Conservation (phyloP, 1,284 basidiomycete genomes). For the Moesziomyces sp. region DNA sequence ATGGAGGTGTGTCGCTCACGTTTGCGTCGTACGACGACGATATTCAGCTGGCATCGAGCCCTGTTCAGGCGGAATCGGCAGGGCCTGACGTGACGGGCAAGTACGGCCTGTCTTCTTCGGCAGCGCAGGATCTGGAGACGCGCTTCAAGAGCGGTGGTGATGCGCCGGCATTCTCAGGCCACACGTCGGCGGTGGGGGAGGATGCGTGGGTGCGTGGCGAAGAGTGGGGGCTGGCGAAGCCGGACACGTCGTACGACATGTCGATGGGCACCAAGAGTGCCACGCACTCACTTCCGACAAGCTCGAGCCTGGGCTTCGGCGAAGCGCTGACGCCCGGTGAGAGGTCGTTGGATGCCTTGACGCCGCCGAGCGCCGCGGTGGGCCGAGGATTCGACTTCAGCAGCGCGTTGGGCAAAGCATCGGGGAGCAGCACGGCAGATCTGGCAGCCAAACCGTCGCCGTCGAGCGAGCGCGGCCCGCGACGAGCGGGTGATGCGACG, state of each 20-base stretch:
- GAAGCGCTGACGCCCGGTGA: slow-evolving; percentile 20
- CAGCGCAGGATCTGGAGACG: slow-evolving; percentile 24
- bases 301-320: slow-evolving; percentile 6
- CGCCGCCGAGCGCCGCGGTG: slow-evolving; percentile 27
- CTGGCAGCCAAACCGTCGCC: slow-evolving; percentile 16
- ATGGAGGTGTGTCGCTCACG: slow-evolving; percentile 46
- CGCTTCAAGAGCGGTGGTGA: slow-evolving; percentile 20
- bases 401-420: slow-evolving; percentile 11
- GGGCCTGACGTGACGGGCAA: neutral
- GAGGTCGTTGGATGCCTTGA: slow-evolving; percentile 19
- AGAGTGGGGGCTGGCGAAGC: slow-evolving; percentile 22
- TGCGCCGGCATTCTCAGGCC: neutral
- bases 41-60: slow-evolving; percentile 9
- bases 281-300: slow-evolving; percentile 15
- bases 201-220: slow-evolving; percentile 19
- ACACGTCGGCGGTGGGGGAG: slow-evolving; percentile 1
- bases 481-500: slow-evolving; percentile 12
- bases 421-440: slow-evolving; percentile 20
- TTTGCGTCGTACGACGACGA: slow-evolving; percentile 53
- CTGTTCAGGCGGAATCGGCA: neutral
- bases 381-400: slow-evolving; percentile 36
- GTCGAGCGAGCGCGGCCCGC: slow-evolving; percentile 21
- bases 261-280: slow-evolving; percentile 37
- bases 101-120: slow-evolving; percentile 29
- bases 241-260: slow-evolving; percentile 27